Percentiles rank a stretch among this genome's conserved stretches.
phyloP scores from a whole-genome alignment of 345 rosid species.

The Psidium friedrichsthalianum region DNA sequence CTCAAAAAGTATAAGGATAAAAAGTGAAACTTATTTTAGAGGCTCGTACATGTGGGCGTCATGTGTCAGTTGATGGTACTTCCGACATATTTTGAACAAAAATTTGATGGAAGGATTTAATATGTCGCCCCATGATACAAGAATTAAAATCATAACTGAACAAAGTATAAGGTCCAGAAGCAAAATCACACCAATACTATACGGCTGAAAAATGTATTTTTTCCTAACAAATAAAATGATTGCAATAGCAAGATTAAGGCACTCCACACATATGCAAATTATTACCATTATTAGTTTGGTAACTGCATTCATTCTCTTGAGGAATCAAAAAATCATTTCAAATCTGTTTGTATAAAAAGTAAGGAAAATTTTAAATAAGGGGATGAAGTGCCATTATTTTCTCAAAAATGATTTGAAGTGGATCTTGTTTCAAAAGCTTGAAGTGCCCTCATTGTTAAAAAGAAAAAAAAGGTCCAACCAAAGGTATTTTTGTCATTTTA shows the following conservation, averaged over 20 bases:
- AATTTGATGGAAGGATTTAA: neutral
- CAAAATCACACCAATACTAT: neutral
- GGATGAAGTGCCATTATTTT: too few species aligned
- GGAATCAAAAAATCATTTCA: neutral
- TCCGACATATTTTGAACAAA: neutral
- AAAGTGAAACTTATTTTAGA: neutral
- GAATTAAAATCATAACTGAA: too few species aligned
- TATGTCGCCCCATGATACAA: too few species aligned
- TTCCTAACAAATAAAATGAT: neutral
- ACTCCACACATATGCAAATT: neutral
- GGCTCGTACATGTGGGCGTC: neutral
- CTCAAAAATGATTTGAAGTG: too few species aligned
- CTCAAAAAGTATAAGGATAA: neutral
- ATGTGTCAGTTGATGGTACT: neutral
- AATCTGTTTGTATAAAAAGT: neutral
- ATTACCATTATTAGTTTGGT: neutral
- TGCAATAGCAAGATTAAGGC: neutral
- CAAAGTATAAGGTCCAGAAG: neutral
- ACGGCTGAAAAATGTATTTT: neutral
- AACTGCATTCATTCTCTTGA: neutral
- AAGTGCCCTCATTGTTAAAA: too few species aligned
- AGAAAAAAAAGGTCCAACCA: too few species aligned
- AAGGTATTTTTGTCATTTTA: too few species aligned
- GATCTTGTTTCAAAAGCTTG: too few species aligned
- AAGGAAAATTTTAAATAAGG: too few species aligned